Evolutionary conservation across 495 filamentous ascomycete genomes (phyloP).

Genomic region (Thermochaetoides thermophila): DNA sequence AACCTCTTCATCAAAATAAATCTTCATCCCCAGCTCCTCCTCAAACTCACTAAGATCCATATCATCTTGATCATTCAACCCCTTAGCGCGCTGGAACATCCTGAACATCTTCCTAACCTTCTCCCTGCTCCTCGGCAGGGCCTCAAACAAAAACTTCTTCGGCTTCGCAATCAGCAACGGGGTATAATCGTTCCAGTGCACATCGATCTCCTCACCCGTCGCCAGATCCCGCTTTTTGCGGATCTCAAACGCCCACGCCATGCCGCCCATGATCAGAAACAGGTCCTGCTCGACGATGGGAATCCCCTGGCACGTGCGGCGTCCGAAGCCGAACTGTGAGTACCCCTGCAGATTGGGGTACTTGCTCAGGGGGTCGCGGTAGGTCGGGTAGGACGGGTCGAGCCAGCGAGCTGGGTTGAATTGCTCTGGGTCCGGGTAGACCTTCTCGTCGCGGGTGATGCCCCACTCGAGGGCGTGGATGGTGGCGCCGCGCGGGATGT

Average conservation of each 20-base stretch:
- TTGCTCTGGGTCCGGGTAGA: conserved; percentile 46
- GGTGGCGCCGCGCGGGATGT: conserved; percentile 39
- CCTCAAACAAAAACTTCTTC: conserved; percentile 30
- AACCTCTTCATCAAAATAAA: conserved; percentile 1
- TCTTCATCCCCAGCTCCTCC: conserved; percentile 1
- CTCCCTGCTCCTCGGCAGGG: conserved; percentile 20
- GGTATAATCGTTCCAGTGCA: conserved; percentile 37
- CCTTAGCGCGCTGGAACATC: background rate
- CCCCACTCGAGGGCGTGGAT: conserved; percentile 47
- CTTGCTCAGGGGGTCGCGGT: conserved; percentile 35
- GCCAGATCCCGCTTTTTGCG: conserved; percentile 22
- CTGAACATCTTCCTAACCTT: conserved; percentile 26
- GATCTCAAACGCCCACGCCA: conserved; percentile 45
- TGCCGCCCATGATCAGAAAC: conserved; percentile 40
- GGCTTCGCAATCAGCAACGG: conserved; percentile 41
- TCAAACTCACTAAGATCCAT: conserved; percentile 4
- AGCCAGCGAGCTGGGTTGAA: conserved; percentile 42
- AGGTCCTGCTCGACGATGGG: conserved; percentile 41
- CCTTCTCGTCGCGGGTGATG: conserved; percentile 43
- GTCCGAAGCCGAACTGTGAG: conserved; percentile 46
- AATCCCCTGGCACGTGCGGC: conserved; percentile 43
- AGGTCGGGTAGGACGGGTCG: conserved; percentile 36
- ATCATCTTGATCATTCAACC: background rate
- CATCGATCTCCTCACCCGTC: conserved; percentile 23
- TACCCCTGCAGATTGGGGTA: conserved; percentile 40